phyloP scores from a whole-genome alignment of 768 basidiomycete species.

The Macrolepiota albuminosa region DNA sequence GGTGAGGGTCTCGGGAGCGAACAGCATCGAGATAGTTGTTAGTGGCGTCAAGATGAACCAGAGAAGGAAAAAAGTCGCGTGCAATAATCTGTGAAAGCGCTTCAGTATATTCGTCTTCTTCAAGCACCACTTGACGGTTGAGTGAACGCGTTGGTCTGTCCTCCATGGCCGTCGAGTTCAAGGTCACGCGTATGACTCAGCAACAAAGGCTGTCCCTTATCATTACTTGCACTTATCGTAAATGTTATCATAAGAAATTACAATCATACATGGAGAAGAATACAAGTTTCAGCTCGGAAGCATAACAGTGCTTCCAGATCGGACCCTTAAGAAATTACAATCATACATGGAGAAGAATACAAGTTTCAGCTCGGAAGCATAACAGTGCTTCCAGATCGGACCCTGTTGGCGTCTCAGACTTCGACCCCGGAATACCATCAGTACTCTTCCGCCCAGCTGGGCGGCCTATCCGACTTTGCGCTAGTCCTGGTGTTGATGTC shows the following conservation, averaged over 20 bases:
- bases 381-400: conserved; percentile 15
- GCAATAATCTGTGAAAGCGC: conserved; percentile 90
- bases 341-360: conserved; percentile 4
- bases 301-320: conserved; percentile 15
- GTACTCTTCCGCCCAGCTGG: conserved; percentile 31
- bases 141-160: conserved; percentile 43
- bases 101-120: conserved; percentile 94
- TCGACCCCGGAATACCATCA: conserved; percentile 15
- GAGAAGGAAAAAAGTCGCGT: conserved; percentile 96
- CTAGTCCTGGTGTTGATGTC: conserved; percentile 26
- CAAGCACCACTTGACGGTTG: conserved; percentile 66
- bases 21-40: conserved; percentile 84
- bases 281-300: conserved; percentile 6
- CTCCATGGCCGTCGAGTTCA: conserved; percentile 8
- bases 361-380: conserved; percentile 5
- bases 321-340: conserved; percentile 10
- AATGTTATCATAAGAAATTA: conserved; percentile 14
- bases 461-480: conserved; percentile 47
- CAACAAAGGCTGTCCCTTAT: background rate
- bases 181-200: conserved; percentile 4
- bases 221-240: background rate
- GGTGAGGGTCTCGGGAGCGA: conserved; percentile 65
- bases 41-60: conserved; percentile 84
- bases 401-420: conserved; percentile 6
- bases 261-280: conserved; percentile 3